Evolutionary conservation across 768 basidiomycete genomes (phyloP), one percentile per base, ranked within the genome.

Genomic region (Boletus sp.): DNA sequence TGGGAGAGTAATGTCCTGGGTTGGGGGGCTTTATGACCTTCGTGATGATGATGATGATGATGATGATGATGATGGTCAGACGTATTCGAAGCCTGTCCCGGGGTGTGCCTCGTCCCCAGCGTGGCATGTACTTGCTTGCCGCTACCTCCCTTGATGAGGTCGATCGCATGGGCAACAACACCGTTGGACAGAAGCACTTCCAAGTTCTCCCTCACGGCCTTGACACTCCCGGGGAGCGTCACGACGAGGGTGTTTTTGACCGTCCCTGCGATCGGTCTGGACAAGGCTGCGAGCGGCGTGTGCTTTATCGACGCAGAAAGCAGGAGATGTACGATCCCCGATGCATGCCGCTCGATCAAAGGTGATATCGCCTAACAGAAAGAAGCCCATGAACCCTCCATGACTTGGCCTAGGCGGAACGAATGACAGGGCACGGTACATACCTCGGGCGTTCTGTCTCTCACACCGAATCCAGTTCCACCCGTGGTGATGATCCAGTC

Each of bases 371-470:
- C 83, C 86, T 88, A 39, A 8, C 33, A 40, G 17, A 39, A n/a
- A 11, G 11, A 47, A 28, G 3, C 24, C 24, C 24, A 35, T 35
- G 33, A 39, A 18, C 8, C 29, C 5, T 28, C 42, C 20, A 30
- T 41, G 2, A 32, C 12, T 8, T 11, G 30, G 40, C 24, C n/a
- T 2, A 24, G 24, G 24, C 9, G 28, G 45, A 37, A 41, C 20
- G 28, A 47, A 40, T 24, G 7, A 37, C 11, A 18, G n/a, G 52
- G 9, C 6, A 46, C 35, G 29, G 12, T 47, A 47, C 47, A 11
- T 45, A 90, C 92, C 80, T 96, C 92, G 39, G 93, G 93, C 5
- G 93, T 96, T 44, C 78, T 74, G 71, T 96, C 93, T 61, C 89
- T 76, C 32, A 81, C 76, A 1, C 92, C 89, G 65, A 94, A 93